Conservation (phyloP, 805 yeast species). For the Cyberlindnera japonica region DNA sequence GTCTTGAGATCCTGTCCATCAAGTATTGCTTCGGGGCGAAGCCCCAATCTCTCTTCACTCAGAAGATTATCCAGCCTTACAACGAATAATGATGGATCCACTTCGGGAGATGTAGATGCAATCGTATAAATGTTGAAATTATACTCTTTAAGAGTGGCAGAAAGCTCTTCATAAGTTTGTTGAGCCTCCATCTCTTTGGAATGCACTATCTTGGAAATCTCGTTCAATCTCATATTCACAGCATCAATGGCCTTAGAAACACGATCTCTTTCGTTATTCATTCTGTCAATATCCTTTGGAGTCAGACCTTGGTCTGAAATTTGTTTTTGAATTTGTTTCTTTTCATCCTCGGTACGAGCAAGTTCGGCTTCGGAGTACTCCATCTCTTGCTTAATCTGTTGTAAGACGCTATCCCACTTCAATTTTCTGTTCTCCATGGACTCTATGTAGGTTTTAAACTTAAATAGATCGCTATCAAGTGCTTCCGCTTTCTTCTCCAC, state of each 20-base stretch:
- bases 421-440: conserved; percentile 59
- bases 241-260: conserved; percentile 51
- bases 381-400: conserved; percentile 56
- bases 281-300: conserved; percentile 57
- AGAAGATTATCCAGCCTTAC: conserved; percentile 38
- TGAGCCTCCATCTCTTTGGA: conserved; percentile 49
- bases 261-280: conserved; percentile 59
- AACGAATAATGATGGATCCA: conserved; percentile 34
- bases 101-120: conserved; percentile 30
- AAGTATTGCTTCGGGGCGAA: conserved; percentile 39
- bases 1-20: conserved; percentile 36
- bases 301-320: conserved; percentile 56
- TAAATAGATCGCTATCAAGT: conserved; percentile 63
- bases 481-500: conserved; percentile 58
- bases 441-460: conserved; percentile 68
- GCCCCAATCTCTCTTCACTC: conserved; percentile 43
- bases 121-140: conserved; percentile 51
- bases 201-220: conserved; percentile 41
- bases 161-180: conserved; percentile 47
- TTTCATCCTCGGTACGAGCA: conserved; percentile 37
- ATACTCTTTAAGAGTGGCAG: conserved; percentile 51
- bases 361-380: conserved; percentile 41
- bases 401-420: conserved; percentile 60
- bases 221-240: conserved; percentile 41
- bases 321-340: conserved; percentile 38